Evolutionary conservation across 2,329 filamentous ascomycete species (phyloP), one percentile per base, ranked within the genome.

Genomic region (Fusarium nanum): DNA sequence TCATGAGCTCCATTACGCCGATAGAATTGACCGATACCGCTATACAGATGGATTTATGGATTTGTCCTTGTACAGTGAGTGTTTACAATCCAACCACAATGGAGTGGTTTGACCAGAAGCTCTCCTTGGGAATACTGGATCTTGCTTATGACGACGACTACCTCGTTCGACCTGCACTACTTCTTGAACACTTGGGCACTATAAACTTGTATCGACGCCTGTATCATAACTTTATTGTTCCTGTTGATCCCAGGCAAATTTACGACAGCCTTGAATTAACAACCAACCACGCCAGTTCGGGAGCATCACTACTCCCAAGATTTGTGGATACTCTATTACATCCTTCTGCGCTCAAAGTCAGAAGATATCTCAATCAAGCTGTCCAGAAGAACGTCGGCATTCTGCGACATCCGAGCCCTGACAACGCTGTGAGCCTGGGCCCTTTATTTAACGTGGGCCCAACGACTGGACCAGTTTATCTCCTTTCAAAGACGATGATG

Each of bases 121-220:
- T 75, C 14, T 75, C 54, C 52, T 54, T 75, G 5, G 73, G 73
- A 12, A 68, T 75, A 32, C 46, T 74, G 22, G 67, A 75, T 45
- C 56, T 75, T 12, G 71, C 64, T 7, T 52, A 65, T 12, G 71
- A 75, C 7, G 44, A 69, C 4, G 73, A 75, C 30, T 64, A 75
- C 32, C 56, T 75, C n/a, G 28, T 37, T 12, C 63, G 73, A 2
- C 73, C 73, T 28, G 71, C 71, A 8, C 57, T 75, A 3, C 6
- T 75, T 3, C 67, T 75, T 18, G 67, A 75, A 28, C 37, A 70
- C 16, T 66, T 75, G 56, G 69, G 64, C 0, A 32, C 45, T 11
- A 45, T 55, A 18, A 50, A 71, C 18, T 46, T 72, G 18, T 73
- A 74, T 25, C 71, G 73, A 25, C 58, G 73, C 12, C 59, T 72